Base-by-base conservation (phyloP, 2,329 filamentous ascomycete species). In the Fusarium pininemorale region DNA sequence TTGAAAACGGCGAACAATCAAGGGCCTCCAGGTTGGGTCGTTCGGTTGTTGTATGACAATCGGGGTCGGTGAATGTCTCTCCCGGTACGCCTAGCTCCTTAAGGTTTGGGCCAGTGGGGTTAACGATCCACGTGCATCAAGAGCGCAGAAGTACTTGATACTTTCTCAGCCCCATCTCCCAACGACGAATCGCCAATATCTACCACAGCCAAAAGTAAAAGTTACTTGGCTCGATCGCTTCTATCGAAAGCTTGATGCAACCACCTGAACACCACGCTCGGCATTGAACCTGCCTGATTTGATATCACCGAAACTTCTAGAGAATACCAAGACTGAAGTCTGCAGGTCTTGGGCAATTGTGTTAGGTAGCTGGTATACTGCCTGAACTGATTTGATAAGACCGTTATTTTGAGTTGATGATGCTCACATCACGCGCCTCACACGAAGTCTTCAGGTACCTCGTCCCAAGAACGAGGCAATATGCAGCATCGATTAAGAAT, bases 21-120 rank as follows among this genome's bases (percentile, higher is more conserved):
- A 50, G 60, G 38, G 57, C 50, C 37, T 30, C 37, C 6, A 69
- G 62, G 38, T 69, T 64, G 44, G 55, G 67, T 66, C 42, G 57
- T 48, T 74, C 50, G 41, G 42, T 72, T 68, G 62, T 73, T 74
- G 67, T 63, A 74, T 51, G 42, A 72, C 45, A 64, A 58, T 60
- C 67, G 48, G 70, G 47, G 67, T 74, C 71, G 71, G 71, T 74
- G 71, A 74, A 74, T 74, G 41, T 74, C 71, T 74, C 71, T 59
- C 71, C 71, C 67, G 66, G 39, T 37, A 44, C 39, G 26, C 18
- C 71, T 72, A 72, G 55, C 71, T 61, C 42, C 39, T 74, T 74
- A 26, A 51, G 67, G 71, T 37, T 69, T 74, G 67, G 67, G 26
- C 20, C 22, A 44, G 71, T 69, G 71, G 71, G 24, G 63, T 35